These are phyloP conservation scores for Amesomyces nigricolor DNA, from an alignment of 2,329 filamentous ascomycete species.

Conservation along the genomic window DNA sequence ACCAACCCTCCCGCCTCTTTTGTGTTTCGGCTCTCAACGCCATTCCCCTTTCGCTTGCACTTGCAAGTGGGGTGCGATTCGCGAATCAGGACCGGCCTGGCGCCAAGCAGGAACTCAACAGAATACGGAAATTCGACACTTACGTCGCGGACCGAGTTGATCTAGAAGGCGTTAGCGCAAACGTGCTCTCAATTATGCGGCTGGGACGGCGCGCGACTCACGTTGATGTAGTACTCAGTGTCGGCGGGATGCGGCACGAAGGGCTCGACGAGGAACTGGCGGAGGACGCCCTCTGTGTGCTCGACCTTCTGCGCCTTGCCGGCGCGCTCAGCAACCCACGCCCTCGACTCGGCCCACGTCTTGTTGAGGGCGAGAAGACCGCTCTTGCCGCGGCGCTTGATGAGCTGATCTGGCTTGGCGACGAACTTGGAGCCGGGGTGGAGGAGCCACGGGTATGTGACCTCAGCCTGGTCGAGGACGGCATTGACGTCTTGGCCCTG, in stretches of 20 bases:
- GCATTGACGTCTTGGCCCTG: constrained; percentile 77
- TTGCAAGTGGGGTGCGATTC: constrained; percentile 15
- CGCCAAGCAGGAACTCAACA: constrained; percentile 17
- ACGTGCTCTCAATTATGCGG: neutral
- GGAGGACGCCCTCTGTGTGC: constrained; percentile 78
- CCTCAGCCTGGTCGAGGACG: constrained; percentile 91
- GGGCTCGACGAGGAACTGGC: constrained; percentile 96
- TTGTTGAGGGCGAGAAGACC: constrained; percentile 95
- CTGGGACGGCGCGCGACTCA: constrained; percentile 14
- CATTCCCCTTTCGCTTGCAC: constrained; percentile 8
- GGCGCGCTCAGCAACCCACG: constrained; percentile 88
- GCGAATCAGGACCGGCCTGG: constrained; percentile 3
- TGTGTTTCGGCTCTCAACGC: neutral
- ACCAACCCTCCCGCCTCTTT: constrained; percentile 1
- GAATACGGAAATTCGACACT: constrained; percentile 41
- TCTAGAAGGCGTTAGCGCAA: constrained; percentile 36
- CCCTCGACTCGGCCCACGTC: constrained; percentile 88
- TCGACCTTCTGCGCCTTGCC: constrained; percentile 92
- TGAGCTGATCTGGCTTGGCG: constrained; percentile 98
- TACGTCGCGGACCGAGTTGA: constrained; percentile 99
- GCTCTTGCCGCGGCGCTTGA: constrained; percentile 99
- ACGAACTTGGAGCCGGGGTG: constrained; percentile 82
- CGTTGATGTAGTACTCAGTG: constrained; percentile 99
- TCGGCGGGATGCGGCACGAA: constrained; percentile 93
- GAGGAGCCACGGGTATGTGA: constrained; percentile 94